phyloP scores from a whole-genome alignment of 1,284 basidiomycete species.

The Leccinum insigne region DNA sequence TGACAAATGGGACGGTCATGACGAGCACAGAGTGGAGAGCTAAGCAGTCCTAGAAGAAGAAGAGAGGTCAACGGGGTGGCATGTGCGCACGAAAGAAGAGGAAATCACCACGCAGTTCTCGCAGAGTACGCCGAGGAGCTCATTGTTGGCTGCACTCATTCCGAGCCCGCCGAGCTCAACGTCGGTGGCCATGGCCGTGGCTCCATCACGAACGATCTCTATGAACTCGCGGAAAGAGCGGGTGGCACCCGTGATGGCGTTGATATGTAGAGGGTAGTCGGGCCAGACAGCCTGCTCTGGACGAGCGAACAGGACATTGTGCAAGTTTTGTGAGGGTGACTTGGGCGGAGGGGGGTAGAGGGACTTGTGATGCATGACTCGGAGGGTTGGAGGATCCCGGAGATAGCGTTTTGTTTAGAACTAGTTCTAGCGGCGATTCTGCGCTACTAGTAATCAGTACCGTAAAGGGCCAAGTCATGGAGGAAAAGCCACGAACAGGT shows the following conservation, averaged over 20 bases:
- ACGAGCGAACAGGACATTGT: slow-evolving; percentile 55
- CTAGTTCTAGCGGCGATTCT: too few relatives aligned
- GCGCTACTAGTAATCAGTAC: too few relatives aligned
- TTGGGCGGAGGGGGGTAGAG: slow-evolving; percentile 38
- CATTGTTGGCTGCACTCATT: slow-evolving; percentile 43
- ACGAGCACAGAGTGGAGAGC: slow-evolving; percentile 56
- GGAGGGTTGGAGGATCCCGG: too few relatives aligned
- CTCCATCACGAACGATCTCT: slow-evolving; percentile 51
- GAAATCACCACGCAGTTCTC: slow-evolving; percentile 60
- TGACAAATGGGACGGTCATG: slow-evolving; percentile 58
- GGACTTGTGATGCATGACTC: slow-evolving; percentile 40
- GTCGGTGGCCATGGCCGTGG: slow-evolving; percentile 54
- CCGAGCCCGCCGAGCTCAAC: slow-evolving; percentile 54
- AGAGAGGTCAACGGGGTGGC: background rate
- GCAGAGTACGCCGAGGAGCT: slow-evolving; percentile 68
- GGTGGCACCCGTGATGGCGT: slow-evolving; percentile 50
- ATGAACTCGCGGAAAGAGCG: slow-evolving; percentile 50
- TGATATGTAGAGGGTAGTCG: slow-evolving; percentile 57
- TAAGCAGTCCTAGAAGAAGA: slow-evolving; percentile 56
- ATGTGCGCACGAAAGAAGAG: slow-evolving; percentile 13
- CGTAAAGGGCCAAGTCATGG: too few relatives aligned
- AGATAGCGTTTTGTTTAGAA: too few relatives aligned
- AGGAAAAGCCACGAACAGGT: too few relatives aligned
- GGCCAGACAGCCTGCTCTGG: slow-evolving; percentile 52
- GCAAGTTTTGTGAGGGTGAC: slow-evolving; percentile 50